Conservation (phyloP, 2,329 filamentous ascomycete species). For the Phialemoniopsis sp. region DNA sequence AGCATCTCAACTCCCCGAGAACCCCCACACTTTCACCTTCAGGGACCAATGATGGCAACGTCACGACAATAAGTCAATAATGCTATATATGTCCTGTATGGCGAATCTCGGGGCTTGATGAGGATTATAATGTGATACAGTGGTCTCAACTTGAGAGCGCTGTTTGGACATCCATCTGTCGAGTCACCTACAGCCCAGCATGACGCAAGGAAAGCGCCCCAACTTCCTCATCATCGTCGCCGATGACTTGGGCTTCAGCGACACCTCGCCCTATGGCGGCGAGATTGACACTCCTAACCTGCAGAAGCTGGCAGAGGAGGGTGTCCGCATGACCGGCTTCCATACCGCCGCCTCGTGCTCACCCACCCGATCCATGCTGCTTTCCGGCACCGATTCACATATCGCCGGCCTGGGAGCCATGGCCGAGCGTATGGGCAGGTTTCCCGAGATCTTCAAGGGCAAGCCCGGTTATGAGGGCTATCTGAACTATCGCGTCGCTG, state of each 20-base stretch:
- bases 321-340: constrained; percentile 54
- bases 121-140: too few species aligned
- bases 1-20: too few species aligned
- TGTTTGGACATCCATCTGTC: too few species aligned
- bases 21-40: too few species aligned
- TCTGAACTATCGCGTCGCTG: constrained; percentile 54
- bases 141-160: too few species aligned
- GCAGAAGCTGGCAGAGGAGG: constrained; percentile 42
- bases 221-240: too few species aligned
- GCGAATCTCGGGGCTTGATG: too few species aligned
- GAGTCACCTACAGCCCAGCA: too few species aligned
- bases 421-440: constrained; percentile 1
- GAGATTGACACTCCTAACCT: constrained; percentile 57
- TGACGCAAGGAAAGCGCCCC: too few species aligned
- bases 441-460: constrained; percentile 11
- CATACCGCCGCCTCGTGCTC: constrained; percentile 57
- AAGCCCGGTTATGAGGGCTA: constrained; percentile 62
- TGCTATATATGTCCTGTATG: too few species aligned
- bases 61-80: too few species aligned
- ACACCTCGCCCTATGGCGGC: constrained; percentile 47
- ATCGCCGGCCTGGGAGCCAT: constrained; percentile 1
- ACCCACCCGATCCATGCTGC: constrained; percentile 55
- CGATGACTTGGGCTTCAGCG: constrained; percentile 25
- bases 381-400: constrained; percentile 36
- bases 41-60: too few species aligned